phyloP scores from a whole-genome alignment of 805 yeast genomes.

The Candida hispaniensis region DNA sequence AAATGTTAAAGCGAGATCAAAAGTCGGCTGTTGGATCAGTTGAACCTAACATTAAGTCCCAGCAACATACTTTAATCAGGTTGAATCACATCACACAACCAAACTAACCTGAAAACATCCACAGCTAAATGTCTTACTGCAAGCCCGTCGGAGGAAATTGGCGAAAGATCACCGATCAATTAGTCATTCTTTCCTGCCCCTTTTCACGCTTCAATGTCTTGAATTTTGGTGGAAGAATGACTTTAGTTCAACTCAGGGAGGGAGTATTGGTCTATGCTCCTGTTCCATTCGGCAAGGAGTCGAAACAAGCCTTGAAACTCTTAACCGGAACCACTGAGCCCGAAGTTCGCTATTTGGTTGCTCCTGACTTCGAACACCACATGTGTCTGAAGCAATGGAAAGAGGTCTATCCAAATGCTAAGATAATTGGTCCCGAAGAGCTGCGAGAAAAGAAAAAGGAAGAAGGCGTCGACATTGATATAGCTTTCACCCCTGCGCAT shows the following conservation, averaged over 20 bases:
- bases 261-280: slow-evolving; percentile 19
- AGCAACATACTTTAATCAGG: too few species aligned
- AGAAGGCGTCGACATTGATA: slow-evolving; percentile 3
- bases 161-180: slow-evolving; percentile 15
- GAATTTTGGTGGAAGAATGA: slow-evolving; percentile 21
- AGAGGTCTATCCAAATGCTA: slow-evolving; percentile 36
- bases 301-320: slow-evolving; percentile 17
- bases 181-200: slow-evolving; percentile 22
- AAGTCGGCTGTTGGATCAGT: too few species aligned
- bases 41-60: too few species aligned
- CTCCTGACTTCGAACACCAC: slow-evolving; percentile 58
- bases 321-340: slow-evolving; percentile 11
- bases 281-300: slow-evolving; percentile 22
- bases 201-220: slow-evolving; percentile 17
- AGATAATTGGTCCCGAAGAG: slow-evolving; percentile 42
- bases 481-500: slow-evolving; percentile 4
- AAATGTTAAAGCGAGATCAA: too few species aligned
- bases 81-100: too few species aligned
- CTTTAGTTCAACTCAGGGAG: slow-evolving; percentile 18
- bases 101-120: neutral
- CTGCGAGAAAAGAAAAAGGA: slow-evolving; percentile 5
- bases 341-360: slow-evolving; percentile 33
- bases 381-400: slow-evolving; percentile 49
- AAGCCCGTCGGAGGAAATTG: slow-evolving; percentile 21
- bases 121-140: slow-evolving; percentile 7